These are phyloP conservation scores for Cyclotella kingstonii DNA, from an alignment of 108 stramenopile genomes.

Conservation along the genomic window DNA sequence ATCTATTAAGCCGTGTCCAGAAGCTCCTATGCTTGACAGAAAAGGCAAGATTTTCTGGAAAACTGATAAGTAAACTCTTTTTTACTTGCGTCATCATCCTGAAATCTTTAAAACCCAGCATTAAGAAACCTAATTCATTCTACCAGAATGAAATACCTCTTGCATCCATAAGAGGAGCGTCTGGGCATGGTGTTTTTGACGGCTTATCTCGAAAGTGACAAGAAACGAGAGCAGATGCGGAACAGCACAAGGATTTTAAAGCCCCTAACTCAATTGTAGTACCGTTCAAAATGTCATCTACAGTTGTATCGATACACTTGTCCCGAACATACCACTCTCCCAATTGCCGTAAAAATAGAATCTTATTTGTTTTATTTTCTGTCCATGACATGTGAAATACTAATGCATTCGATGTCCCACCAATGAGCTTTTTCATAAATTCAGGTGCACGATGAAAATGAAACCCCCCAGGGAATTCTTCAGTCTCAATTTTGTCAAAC, in stretches of 20 bases:
- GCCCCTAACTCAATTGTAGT: too few relatives aligned
- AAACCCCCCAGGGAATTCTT: conserved; percentile 46
- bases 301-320: too few relatives aligned
- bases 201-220: conserved; percentile 1
- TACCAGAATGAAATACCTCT: background rate
- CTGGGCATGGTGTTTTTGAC: background rate
- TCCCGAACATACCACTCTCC: too few relatives aligned
- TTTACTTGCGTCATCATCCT: background rate
- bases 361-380: conserved; percentile 29
- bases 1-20: conserved; percentile 52
- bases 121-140: background rate
- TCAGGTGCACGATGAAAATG: conserved; percentile 37
- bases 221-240: background rate
- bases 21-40: conserved; percentile 49
- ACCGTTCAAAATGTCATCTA: too few relatives aligned
- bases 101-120: background rate
- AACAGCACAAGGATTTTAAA: too few relatives aligned
- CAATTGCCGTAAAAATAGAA: conserved; percentile 5
- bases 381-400: conserved; percentile 26
- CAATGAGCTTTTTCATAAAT: conserved; percentile 13
- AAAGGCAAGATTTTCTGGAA: conserved; percentile 24
- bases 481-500: conserved; percentile 29
- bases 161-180: background rate
- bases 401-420: background rate
- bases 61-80: background rate